These are phyloP conservation scores for Teratosphaeria nubilosa DNA, from an alignment of 2,329 filamentous ascomycete species.

Conservation along the genomic window DNA sequence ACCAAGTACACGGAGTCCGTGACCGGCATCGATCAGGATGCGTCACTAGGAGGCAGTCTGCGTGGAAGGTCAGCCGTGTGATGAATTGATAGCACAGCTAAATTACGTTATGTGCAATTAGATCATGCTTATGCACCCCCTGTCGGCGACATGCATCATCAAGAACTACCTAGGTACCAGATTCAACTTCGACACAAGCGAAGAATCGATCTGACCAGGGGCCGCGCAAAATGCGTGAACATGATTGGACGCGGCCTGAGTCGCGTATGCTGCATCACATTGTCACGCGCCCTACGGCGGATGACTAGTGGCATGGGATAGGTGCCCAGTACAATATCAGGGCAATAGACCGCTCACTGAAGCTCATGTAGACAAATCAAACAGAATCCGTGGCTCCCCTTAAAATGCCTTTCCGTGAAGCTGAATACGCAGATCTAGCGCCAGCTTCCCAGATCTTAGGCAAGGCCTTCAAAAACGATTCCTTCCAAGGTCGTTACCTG, in stretches of 20 bases:
- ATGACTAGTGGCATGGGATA: not conserved
- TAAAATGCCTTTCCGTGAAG: slow-evolving; percentile 12
- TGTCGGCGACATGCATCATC: too few species aligned
- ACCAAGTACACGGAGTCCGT: too few species aligned
- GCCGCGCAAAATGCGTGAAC: not conserved
- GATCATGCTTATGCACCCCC: too few species aligned
- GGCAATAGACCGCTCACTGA: not conserved
- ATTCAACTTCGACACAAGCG: not conserved
- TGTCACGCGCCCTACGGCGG: not conserved
- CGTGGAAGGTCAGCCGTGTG: too few species aligned
- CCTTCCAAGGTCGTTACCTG: slow-evolving; percentile 9
- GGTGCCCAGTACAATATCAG: not conserved
- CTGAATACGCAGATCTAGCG: slow-evolving; percentile 10
- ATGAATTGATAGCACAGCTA: too few species aligned
- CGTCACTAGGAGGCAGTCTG: too few species aligned
- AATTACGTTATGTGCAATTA: too few species aligned
- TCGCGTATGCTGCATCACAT: not conserved
- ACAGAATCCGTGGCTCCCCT: not conserved
- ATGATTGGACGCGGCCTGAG: not conserved
- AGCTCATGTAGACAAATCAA: not conserved
- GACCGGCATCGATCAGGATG: too few species aligned
- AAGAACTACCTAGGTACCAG: too few species aligned
- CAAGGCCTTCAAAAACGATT: slow-evolving; percentile 11
- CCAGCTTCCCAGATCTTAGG: slow-evolving; percentile 8
- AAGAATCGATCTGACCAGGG: not conserved